These are phyloP conservation scores for Xerocomus brunneocitrinus DNA, from an alignment of 768 basidiomycete genomes.

Conservation along the genomic window DNA sequence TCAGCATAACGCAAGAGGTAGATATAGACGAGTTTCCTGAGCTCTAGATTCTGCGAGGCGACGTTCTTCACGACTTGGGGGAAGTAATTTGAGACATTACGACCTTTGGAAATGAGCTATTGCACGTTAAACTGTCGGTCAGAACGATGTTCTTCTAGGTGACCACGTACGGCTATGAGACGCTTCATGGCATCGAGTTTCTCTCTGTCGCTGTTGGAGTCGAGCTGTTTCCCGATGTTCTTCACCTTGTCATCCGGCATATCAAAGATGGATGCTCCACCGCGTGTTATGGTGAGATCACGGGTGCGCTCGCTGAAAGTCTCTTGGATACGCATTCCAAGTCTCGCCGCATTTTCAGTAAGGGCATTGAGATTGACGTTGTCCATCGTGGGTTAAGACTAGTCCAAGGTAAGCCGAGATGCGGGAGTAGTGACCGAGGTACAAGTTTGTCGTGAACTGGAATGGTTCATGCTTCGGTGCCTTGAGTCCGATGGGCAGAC, in stretches of 20 bases:
- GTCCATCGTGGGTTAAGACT: conserved; percentile 23
- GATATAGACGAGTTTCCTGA: conserved; percentile 96
- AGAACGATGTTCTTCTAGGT: not conserved
- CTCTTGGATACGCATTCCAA: conserved; percentile 81
- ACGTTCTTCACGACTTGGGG: conserved; percentile 98
- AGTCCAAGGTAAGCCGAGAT: not conserved
- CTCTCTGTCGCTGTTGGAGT: conserved; percentile 83
- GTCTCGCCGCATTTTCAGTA: conserved; percentile 78
- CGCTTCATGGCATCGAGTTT: conserved; percentile 94
- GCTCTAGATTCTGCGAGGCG: conserved; percentile 85
- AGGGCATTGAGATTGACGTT: conserved; percentile 38
- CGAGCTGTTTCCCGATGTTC: conserved; percentile 82
- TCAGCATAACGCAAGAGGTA: conserved; percentile 94
- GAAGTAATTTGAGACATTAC: conserved; percentile 90
- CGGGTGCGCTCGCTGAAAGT: conserved; percentile 77
- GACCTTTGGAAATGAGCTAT: conserved; percentile 88
- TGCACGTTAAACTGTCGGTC: conserved; percentile 1
- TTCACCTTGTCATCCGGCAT: conserved; percentile 74
- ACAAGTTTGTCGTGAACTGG: not conserved
- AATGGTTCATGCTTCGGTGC: conserved; percentile 4
- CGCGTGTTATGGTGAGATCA: conserved; percentile 58
- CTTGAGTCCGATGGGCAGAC: not conserved
- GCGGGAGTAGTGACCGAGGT: not conserved
- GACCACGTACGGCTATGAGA: conserved; percentile 75
- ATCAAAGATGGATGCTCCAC: conserved; percentile 57